phyloP scores from a whole-genome alignment of 2,329 filamentous ascomycete genomes.

The Nigrospora oryzae region DNA sequence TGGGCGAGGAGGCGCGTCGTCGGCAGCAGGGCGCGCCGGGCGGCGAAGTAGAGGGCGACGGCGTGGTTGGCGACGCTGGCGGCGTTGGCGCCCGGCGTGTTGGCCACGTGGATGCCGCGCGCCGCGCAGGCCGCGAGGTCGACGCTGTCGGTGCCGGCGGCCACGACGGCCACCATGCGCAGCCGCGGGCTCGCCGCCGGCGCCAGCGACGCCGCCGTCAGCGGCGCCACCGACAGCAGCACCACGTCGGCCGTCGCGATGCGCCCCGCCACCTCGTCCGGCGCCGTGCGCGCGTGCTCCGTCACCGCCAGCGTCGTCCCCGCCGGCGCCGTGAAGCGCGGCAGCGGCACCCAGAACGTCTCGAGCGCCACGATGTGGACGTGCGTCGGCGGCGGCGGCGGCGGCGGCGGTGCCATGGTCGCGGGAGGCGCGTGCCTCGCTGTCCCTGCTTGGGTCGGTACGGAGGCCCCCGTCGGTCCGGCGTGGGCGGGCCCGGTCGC shows the following conservation, averaged over 20 bases:
- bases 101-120: conserved; percentile 23
- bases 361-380: conserved; percentile 25
- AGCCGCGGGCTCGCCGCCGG: conserved; percentile 17
- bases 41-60: conserved; percentile 32
- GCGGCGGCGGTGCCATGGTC: conserved; percentile 3
- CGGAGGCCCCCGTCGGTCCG: too few species aligned
- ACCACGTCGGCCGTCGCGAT: conserved; percentile 26
- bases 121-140: conserved; percentile 23
- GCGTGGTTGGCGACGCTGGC: conserved; percentile 35
- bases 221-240: conserved; percentile 21
- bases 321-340: conserved; percentile 16
- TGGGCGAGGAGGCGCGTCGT: conserved; percentile 16
- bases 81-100: conserved; percentile 26
- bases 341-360: conserved; percentile 19
- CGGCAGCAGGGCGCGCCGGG: conserved; percentile 24
- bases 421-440: neutral
- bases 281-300: conserved; percentile 15
- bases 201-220: conserved; percentile 17
- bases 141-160: conserved; percentile 26
- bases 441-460: too few species aligned
- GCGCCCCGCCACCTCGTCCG: conserved; percentile 17
- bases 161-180: conserved; percentile 24
- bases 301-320: conserved; percentile 21
- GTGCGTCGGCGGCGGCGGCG: conserved; percentile 12
- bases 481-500: too few species aligned